Evolutionary conservation across 1,284 basidiomycete genomes (phyloP), one percentile per base, ranked within the genome.

Genomic region (Exobasidium rhododendri): DNA sequence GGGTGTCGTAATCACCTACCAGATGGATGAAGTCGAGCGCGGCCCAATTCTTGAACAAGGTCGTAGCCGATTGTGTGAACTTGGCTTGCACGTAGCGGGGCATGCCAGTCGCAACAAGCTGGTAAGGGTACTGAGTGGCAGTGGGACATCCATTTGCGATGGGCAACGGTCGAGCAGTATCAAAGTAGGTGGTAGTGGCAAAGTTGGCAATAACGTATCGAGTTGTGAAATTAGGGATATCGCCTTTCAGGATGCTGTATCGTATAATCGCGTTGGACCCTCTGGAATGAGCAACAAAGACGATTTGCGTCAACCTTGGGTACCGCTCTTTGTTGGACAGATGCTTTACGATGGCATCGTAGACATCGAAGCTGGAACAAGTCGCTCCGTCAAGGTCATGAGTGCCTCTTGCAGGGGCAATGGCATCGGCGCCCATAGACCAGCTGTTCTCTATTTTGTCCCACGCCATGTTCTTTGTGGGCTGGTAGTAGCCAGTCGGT

Each of bases 1-100:
- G 65, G 32, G 65, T 70, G 53, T 68, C 68, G 20, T 58, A 47
- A 54, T 43, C 55, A 20, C 44, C 66, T 1, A 65, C 66, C 65
- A 68, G 26, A 50, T 50, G 47, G 28, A 50, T 50, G 13, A 50
- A 20, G 4, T 50, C 47, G 4, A 20, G 47, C 2, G 5, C 5
- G 4, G 47, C 47, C 47, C 47, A 50, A 24, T 50, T 20, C 14
- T 4, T 50, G 28, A 50, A 50, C 4, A 50, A 13, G 4, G 20
- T 26, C 13, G 13, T 3, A 24, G 47, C 20, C n/a, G n/a, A n/a
- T 24, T 4, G 2, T 4, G n/a, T 50, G 20, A 24, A 24, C 14
- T 26, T 20, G 2, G 47, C n/a, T 6, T 13, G 4, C 14, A 50
- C 47, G 13, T 50, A 50, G 22, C 20, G 35, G 7, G 35, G 35